Base-by-base conservation (phyloP, 768 basidiomycete genomes). In the Rhizopogon rudus region DNA sequence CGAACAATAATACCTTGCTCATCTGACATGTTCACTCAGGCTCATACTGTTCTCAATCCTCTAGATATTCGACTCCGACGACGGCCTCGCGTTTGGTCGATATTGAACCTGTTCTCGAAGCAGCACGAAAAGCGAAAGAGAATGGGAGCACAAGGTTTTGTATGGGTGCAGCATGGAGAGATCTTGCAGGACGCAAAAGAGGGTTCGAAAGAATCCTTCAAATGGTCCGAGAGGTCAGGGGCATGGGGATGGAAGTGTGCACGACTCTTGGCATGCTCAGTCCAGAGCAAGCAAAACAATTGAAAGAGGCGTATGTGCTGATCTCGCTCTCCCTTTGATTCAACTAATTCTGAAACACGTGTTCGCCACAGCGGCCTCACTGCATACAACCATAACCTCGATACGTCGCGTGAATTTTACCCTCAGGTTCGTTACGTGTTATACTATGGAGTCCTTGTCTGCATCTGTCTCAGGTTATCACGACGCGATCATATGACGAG, bases 161-260 rank as follows among this genome's bases (percentile, higher is more conserved):
- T 71, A 98, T 98, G 96, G 96, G 96, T 55, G 95, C 96, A 4
- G 96, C 96, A 5, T 99, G 96, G 96, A 79, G 96, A 60, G 96
- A 97, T 67, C 81, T 98, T 54, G 84, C 89, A 9, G 93, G 96
- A 2, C 82, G 92, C 59, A 97, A 96, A 71, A 81, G 91, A 42
- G 94, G 95, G 0, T 98, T 98, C 60, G 91, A 97, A 68, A 82
- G 83, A 63, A 98, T 98, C 63, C 74, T 98, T 59, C 76, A 84
- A 59, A 98, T 98, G 94, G 95, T 98, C 55, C 78, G 80, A 37
- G 82, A 91, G 70, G 85, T 93, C 69, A 85, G 95, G 60, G 90
- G 82, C 17, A 94, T 98, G 91, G 95, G 88, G 40, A 97, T 99
- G 96, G 96, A 99, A 73, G 96, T 99, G 25, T 99, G 96, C 76